phyloP scores from a whole-genome alignment of 2,329 filamentous ascomycete species.

The Hypoxylon sp. region DNA sequence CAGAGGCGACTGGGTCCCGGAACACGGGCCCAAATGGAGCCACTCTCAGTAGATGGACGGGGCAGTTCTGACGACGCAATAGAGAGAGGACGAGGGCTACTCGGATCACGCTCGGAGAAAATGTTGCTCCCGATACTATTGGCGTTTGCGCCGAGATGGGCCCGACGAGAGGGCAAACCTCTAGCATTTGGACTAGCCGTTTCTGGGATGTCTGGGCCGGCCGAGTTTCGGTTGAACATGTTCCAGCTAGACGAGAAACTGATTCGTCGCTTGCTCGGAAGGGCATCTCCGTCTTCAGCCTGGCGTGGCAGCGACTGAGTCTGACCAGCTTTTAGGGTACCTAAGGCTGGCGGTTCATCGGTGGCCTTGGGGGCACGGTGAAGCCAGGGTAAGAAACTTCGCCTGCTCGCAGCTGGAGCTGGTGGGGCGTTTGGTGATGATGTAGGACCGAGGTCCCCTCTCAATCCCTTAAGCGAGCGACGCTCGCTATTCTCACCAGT shows the following conservation, averaged over 20 bases:
- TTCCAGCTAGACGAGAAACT: constrained; percentile 69
- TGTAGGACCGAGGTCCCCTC: constrained; percentile 50
- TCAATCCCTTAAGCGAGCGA: constrained; percentile 53
- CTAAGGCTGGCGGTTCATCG: constrained; percentile 71
- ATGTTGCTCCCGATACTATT: constrained; percentile 61
- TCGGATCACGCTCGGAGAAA: constrained; percentile 66
- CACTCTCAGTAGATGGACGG: constrained; percentile 81
- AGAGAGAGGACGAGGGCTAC: constrained; percentile 74
- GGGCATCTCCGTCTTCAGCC: constrained; percentile 66
- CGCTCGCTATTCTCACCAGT: constrained; percentile 59
- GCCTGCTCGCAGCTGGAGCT: constrained; percentile 58
- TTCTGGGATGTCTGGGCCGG: constrained; percentile 59
- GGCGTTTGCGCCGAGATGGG: constrained; percentile 52
- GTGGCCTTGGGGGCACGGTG: constrained; percentile 72
- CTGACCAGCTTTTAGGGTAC: constrained; percentile 76
- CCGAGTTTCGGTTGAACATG: constrained; percentile 66
- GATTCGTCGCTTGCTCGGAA: constrained; percentile 66
- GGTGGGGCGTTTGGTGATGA: constrained; percentile 56
- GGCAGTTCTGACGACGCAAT: constrained; percentile 78
- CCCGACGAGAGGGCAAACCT: constrained; percentile 46
- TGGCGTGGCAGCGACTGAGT: constrained; percentile 81
- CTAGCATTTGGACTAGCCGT: constrained; percentile 45
- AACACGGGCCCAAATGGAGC: constrained; percentile 76
- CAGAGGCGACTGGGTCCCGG: constrained; percentile 70
- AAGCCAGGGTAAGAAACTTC: constrained; percentile 67